These are phyloP conservation scores for Hericium alpestre DNA, from an alignment of 768 basidiomycete genomes.

Conservation along the genomic window DNA sequence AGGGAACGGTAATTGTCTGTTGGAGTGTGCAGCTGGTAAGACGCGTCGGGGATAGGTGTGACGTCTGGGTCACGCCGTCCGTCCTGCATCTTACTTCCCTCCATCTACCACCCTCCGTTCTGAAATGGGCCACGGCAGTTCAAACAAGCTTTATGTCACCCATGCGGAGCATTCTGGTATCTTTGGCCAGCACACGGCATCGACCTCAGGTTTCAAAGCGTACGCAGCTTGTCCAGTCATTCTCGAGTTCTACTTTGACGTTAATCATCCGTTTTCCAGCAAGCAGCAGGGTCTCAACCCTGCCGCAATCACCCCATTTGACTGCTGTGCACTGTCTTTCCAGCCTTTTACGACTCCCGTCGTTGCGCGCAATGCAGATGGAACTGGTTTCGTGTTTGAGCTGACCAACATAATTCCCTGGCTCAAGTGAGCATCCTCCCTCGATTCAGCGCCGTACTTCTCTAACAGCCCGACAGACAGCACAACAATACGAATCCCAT, in stretches of 20 bases:
- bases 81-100: neutral
- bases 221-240: constrained; percentile 23
- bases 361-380: constrained; percentile 72
- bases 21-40: neutral
- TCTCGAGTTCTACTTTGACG: constrained; percentile 3
- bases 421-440: constrained; percentile 57
- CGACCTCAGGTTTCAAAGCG: constrained; percentile 65
- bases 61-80: neutral
- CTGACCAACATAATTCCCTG: constrained; percentile 89
- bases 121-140: constrained; percentile 77
- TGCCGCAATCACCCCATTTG: constrained; percentile 63
- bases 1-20: neutral
- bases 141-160: constrained; percentile 80
- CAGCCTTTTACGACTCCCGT: constrained; percentile 87
- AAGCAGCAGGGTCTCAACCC: constrained; percentile 61
- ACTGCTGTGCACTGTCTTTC: constrained; percentile 86
- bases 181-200: constrained; percentile 67
- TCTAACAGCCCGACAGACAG: constrained; percentile 36
- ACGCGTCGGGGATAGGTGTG: neutral
- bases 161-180: constrained; percentile 79
- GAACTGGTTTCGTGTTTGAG: constrained; percentile 77
- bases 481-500: constrained; percentile 74
- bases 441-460: neutral
- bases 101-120: neutral
- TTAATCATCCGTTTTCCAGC: constrained; percentile 25